phyloP scores from a whole-genome alignment of 768 basidiomycete genomes.

The Boletus tylopilopsis region DNA sequence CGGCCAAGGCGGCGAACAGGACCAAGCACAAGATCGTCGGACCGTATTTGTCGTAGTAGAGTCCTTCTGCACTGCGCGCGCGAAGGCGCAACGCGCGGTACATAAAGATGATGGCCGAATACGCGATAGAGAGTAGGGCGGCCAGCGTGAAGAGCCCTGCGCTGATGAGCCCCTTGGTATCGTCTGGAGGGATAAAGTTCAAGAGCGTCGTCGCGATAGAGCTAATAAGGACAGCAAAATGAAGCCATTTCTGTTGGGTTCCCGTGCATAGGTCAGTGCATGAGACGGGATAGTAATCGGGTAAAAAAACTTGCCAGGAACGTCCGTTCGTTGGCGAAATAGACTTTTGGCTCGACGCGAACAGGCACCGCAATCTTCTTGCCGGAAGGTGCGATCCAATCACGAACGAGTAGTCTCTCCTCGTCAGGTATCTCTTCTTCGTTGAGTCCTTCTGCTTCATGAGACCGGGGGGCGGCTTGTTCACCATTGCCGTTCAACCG shows the following conservation, averaged over 20 bases:
- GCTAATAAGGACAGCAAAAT: constrained; percentile 82
- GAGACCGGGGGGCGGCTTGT: constrained; percentile 16
- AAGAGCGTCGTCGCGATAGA: constrained; percentile 87
- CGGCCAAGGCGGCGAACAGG: constrained; percentile 63
- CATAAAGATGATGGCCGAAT: constrained; percentile 78
- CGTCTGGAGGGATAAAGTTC: constrained; percentile 75
- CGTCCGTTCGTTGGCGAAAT: constrained; percentile 93
- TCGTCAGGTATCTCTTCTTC: constrained; percentile 37
- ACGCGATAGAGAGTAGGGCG: constrained; percentile 86
- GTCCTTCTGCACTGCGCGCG: constrained; percentile 65
- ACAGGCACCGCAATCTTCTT: constrained; percentile 92
- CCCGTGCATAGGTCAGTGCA: background rate
- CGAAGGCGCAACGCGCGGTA: constrained; percentile 70
- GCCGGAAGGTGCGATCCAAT: constrained; percentile 77
- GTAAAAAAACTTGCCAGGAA: constrained; percentile 67
- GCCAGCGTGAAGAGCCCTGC: constrained; percentile 86
- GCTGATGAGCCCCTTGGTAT: constrained; percentile 77
- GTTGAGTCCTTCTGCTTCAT: constrained; percentile 34
- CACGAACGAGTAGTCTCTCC: constrained; percentile 58
- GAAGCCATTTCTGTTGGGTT: constrained; percentile 81
- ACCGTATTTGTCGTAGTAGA: constrained; percentile 90
- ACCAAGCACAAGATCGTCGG: constrained; percentile 72
- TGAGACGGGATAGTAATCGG: background rate
- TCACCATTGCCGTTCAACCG: constrained; percentile 44
- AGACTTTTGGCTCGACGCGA: constrained; percentile 97